phyloP scores from a whole-genome alignment of 179 eudicot species.

The Silene noctiflora region DNA sequence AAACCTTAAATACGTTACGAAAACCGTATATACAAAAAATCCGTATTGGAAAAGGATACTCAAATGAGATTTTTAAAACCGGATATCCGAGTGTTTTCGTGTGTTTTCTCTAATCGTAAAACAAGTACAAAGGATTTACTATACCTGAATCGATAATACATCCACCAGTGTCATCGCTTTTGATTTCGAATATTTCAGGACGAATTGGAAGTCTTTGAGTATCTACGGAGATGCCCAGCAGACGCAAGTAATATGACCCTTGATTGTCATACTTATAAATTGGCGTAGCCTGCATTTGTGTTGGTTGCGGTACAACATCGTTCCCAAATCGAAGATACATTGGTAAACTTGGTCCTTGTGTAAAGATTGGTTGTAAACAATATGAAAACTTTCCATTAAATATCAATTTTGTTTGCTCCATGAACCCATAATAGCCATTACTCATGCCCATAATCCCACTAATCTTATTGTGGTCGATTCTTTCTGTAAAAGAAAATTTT shows the following conservation, averaged over 20 bases:
- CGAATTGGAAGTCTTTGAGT: neutral
- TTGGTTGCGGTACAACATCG: neutral
- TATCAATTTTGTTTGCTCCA: neutral
- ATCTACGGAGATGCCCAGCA: neutral
- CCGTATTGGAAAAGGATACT: too few species aligned
- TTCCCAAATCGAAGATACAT: neutral
- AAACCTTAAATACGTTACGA: too few species aligned
- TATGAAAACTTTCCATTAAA: neutral
- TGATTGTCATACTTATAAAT: neutral
- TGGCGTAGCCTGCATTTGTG: neutral
- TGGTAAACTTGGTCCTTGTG: neutral
- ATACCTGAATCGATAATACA: conserved; percentile 3
- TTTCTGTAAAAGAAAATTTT: neutral
- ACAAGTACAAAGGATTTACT: too few species aligned
- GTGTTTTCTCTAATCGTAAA: too few species aligned
- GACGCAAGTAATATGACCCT: neutral
- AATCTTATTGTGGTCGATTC: neutral
- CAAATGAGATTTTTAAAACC: too few species aligned
- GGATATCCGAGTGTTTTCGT: too few species aligned
- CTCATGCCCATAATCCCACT: neutral
- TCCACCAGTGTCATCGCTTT: neutral
- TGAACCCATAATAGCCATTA: neutral
- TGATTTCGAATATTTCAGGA: neutral
- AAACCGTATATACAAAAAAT: too few species aligned
- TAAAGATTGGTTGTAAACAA: neutral